Conservation (phyloP, 2,329 filamentous ascomycete species). For the Catunica adiposa region DNA sequence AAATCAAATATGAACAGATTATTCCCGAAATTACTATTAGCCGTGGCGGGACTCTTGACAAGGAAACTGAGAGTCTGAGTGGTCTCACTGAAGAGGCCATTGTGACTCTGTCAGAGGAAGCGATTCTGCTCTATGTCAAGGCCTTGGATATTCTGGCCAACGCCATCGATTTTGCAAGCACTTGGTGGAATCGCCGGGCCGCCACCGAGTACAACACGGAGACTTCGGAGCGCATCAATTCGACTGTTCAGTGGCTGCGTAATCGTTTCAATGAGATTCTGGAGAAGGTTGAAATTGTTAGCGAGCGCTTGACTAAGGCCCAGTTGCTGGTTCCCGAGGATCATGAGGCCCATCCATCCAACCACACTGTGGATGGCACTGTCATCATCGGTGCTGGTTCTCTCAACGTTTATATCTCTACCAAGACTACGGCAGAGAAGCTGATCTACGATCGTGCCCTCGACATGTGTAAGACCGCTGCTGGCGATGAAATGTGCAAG, state of each 20-base stretch:
- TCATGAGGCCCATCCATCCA: constrained; percentile 72
- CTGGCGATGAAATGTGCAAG: constrained; percentile 88
- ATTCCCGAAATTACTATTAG: constrained; percentile 53
- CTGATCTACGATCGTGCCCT: constrained; percentile 95
- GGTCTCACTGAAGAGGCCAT: constrained; percentile 74
- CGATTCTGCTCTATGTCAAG: constrained; percentile 90
- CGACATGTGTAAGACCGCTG: constrained; percentile 89
- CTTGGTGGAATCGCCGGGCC: constrained; percentile 76
- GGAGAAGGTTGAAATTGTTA: constrained; percentile 91
- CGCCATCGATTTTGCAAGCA: constrained; percentile 85
- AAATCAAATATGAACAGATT: constrained; percentile 97
- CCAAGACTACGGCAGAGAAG: constrained; percentile 85
- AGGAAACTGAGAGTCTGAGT: not conserved
- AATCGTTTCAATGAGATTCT: constrained; percentile 90
- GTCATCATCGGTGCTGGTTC: constrained; percentile 44
- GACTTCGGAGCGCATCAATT: constrained; percentile 61
- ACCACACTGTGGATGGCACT: constrained; percentile 43
- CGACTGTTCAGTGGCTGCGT: constrained; percentile 89
- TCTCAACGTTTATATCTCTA: constrained; percentile 68
- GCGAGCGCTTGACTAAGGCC: constrained; percentile 68
- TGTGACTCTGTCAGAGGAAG: constrained; percentile 80
- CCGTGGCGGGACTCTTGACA: constrained; percentile 34
- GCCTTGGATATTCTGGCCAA: constrained; percentile 76
- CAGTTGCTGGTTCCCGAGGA: constrained; percentile 70
- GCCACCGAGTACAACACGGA: constrained; percentile 46